Base-by-base conservation (phyloP, 176 grass and related monocot genomes). In the Avena eriantha region DNA sequence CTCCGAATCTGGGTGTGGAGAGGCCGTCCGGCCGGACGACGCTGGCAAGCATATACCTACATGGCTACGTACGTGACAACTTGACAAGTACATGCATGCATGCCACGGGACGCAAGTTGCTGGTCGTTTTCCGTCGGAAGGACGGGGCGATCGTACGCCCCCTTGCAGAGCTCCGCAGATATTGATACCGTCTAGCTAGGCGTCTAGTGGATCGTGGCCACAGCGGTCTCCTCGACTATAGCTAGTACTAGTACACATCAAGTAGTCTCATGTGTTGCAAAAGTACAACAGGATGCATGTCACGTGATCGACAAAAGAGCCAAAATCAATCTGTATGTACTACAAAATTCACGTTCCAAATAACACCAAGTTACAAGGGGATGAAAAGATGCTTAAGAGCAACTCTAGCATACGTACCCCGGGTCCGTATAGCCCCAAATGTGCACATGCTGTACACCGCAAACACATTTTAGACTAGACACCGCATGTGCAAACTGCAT, bases 1-100 rank as follows among this genome's bases (percentile, higher is more conserved):
- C 87, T 72, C 61, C 10, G 64, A 68, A 50, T 26, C 50, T 61
- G 50, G 80, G 22, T 41, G 39, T 41, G 39, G 39, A 41, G 39
- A 7, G 39, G 29, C 29, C 29, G 29, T 29, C 29, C 29, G 29
- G 29, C 29, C 29, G 29, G 29, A 29, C 11, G 33, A 61, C 58
- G 3, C n/a, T 4, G 19, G 63, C 35, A 31, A 57, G 55, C 12
- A 15, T 39, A 33, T 47, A 0, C 43, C 21, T 22, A 23, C 10
- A 60, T n/a, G 19, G 6, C 6, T 4, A 7, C 3, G 2, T 72
- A 74, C 76, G 21, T 66, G 76, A 46, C 88, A 85, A 77, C 59
- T 41, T 77, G 77, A 58, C 70, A 69, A 47, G 57, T 19, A 83
- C 83, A 57, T 80, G 60, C 13, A 35, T 19, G 88, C 83, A 57